These are phyloP conservation scores for Carpinus viminea DNA, from an alignment of 306 rosid genomes.

Conservation along the genomic window DNA sequence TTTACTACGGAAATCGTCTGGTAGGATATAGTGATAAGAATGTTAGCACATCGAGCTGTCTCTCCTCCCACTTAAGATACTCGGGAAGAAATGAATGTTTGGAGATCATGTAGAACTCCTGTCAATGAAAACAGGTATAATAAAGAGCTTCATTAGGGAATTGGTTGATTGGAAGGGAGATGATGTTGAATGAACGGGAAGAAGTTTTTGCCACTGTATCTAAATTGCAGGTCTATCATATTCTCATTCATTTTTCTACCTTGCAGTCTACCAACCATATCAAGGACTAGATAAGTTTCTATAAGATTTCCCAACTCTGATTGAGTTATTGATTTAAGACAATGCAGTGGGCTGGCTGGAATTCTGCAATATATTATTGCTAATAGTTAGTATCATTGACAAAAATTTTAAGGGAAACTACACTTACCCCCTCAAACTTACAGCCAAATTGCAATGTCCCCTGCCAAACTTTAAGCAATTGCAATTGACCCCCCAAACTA, in stretches of 20 bases:
- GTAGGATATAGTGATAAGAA: not conserved
- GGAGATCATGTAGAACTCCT: not conserved
- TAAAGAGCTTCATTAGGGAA: not conserved
- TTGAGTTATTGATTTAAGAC: not conserved
- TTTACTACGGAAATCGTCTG: not conserved
- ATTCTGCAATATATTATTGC: too few species aligned
- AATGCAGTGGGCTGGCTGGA: not conserved
- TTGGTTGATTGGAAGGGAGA: constrained; percentile 1
- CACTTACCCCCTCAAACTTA: too few species aligned
- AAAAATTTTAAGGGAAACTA: too few species aligned
- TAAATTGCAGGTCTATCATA: not conserved
- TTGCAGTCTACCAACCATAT: not conserved
- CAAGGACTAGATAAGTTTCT: not conserved
- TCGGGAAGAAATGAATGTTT: not conserved
- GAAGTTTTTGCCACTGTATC: not conserved
- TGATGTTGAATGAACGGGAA: not conserved
- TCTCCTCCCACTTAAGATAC: not conserved
- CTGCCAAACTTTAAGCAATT: too few species aligned
- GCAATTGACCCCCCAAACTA: too few species aligned
- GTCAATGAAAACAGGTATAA: not conserved
- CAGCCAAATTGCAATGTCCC: too few species aligned
- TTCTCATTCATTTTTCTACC: not conserved
- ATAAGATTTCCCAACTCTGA: not conserved
- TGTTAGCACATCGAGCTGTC: not conserved
- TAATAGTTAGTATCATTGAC: too few species aligned